Evolutionary conservation across 805 yeast genomes (phyloP), one percentile per base, ranked within the genome.

Genomic region (Ogataea pilisensis): DNA sequence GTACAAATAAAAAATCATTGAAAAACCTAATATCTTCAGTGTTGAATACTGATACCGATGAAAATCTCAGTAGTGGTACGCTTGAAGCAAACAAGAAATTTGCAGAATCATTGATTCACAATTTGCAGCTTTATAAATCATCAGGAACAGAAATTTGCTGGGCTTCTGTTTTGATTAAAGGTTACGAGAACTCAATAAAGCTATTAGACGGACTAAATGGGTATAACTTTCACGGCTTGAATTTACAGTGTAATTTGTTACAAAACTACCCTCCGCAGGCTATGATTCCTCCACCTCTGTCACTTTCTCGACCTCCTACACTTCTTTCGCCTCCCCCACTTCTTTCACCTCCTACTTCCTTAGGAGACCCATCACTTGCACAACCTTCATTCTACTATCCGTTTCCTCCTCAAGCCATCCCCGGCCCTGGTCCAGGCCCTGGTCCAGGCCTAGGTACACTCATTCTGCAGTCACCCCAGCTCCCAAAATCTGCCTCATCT

Each of bases 121-220:
- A 37, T 28, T 29, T 53, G 17, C 53, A 53, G 31, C 36, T 54
- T 6, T 53, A 48, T 36, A 50, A 54, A 30, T 41, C 49, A n/a
- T 41, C 49, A 16, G 51, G 43, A 24, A 50, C 42, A 35, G 47
- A 45, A 8, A 29, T 46, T 13, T 51, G 56, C 31, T 53, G 56
- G 54, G 46, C 52, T 16, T 44, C 48, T 7, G 38, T 50, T 19
- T 39, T 31, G 6, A 27, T 51, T 8, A 31, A 37, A 12, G 49
- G 46, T 38, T 38, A 45, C 22, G 28, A 31, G 2, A 8, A 31
- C 18, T 35, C 49, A 9, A 29, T 39, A 7, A 35, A 37, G n/a
- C 37, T 54, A 8, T 42, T 48, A 14, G 30, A 34, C 30, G 34
- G 31, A 18, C 34, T 54, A n/a, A 51, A 53, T 27, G 59, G 57